These are phyloP conservation scores for Xanthoceras sorbifolium DNA, from an alignment of 345 rosid genomes.

Conservation along the genomic window DNA sequence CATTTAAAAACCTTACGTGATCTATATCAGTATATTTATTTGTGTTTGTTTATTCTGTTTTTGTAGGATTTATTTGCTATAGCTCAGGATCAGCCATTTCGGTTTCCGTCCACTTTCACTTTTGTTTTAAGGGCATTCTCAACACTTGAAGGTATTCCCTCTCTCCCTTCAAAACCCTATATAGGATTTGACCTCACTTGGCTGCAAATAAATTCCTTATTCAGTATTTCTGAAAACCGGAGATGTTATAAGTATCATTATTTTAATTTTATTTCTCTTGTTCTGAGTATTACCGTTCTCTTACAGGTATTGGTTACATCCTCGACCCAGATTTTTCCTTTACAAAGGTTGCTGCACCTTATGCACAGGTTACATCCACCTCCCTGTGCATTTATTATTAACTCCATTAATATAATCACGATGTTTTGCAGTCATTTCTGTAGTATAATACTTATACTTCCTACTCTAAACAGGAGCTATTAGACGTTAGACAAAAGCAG, in stretches of 20 bases:
- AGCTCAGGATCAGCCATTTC: constrained; percentile 92
- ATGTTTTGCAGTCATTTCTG: background rate
- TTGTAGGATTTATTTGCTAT: constrained; percentile 92
- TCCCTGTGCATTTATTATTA: background rate
- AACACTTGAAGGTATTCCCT: constrained; percentile 77
- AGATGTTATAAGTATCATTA: background rate
- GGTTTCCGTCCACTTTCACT: constrained; percentile 88
- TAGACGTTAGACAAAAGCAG: constrained; percentile 60
- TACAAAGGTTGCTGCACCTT: constrained; percentile 87
- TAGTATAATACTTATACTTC: background rate
- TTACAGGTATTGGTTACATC: constrained; percentile 80
- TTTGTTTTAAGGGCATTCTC: constrained; percentile 91
- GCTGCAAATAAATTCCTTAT: background rate
- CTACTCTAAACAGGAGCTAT: constrained; percentile 64
- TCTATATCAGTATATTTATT: background rate
- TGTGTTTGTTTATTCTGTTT: background rate
- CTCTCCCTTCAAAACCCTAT: background rate
- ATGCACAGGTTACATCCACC: constrained; percentile 65
- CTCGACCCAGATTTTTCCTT: constrained; percentile 89
- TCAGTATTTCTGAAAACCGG: background rate
- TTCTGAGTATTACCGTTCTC: constrained; percentile 14
- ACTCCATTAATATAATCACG: background rate
- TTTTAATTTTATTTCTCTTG: background rate
- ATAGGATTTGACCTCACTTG: background rate
- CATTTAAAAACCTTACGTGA: background rate